A percentile compares a stretch with the other conserved stretches of the same genome.
These are phyloP conservation scores for Pilaira anomala DNA, from an alignment of 192 early-diverging fungal species.

Conservation along the genomic window DNA sequence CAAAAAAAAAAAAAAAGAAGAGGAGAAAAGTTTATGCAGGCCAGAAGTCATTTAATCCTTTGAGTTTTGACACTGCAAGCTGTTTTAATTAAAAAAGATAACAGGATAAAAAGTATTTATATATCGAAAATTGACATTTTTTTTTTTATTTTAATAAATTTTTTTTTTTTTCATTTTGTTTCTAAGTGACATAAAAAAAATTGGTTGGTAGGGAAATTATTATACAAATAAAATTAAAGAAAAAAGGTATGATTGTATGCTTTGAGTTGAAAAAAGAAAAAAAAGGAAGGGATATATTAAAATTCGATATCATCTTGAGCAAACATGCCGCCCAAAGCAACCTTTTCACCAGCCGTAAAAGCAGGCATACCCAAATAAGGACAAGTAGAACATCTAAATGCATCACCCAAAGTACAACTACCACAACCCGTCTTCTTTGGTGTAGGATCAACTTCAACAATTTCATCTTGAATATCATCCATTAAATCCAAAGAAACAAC, in stretches of 20 bases:
- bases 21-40: too few relatives aligned
- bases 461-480: slow-evolving; percentile 34
- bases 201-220: background rate
- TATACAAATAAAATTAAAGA: slow-evolving; percentile 1
- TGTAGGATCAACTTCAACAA: slow-evolving; percentile 42
- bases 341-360: slow-evolving; percentile 93
- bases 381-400: slow-evolving; percentile 93
- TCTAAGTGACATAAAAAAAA: too few relatives aligned
- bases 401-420: slow-evolving; percentile 91
- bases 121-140: too few relatives aligned
- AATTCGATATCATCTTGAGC: slow-evolving; percentile 38
- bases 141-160: too few relatives aligned
- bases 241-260: background rate
- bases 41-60: too few relatives aligned
- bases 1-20: too few relatives aligned
- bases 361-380: slow-evolving; percentile 97
- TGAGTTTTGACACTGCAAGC: too few relatives aligned
- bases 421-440: slow-evolving; percentile 54
- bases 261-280: background rate
- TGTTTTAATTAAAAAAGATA: too few relatives aligned
- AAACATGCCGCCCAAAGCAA: slow-evolving; percentile 72
- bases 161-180: too few relatives aligned
- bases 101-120: too few relatives aligned
- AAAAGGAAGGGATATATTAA: background rate
- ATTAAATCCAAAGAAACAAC: slow-evolving; percentile 35